A percentile compares a stretch with the other conserved stretches of the same genome.
These are phyloP conservation scores for Moricandia moricandioides DNA, from an alignment of 345 rosid genomes.

Conservation along the genomic window DNA sequence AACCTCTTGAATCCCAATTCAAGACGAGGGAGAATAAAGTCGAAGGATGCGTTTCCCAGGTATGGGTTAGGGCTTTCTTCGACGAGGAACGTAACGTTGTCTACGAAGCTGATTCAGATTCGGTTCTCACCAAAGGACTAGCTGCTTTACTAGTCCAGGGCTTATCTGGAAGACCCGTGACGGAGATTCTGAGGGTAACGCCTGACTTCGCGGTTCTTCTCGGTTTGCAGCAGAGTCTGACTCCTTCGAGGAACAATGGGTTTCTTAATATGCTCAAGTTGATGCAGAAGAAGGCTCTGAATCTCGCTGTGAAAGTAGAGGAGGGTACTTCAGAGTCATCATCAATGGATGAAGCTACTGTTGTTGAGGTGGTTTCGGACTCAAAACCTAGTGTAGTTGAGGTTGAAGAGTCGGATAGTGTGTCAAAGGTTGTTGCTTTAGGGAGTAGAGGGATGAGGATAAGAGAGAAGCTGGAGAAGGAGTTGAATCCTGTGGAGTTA, in stretches of 20 bases:
- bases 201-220: slow-evolving; percentile 78
- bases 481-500: slow-evolving; percentile 61
- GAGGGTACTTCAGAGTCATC: slow-evolving; percentile 27
- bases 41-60: slow-evolving; percentile 91
- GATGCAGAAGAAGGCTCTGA: slow-evolving; percentile 87
- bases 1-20: slow-evolving; percentile 64
- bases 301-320: slow-evolving; percentile 43
- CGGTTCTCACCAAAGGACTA: slow-evolving; percentile 75
- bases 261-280: slow-evolving; percentile 87
- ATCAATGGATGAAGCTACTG: slow-evolving; percentile 11
- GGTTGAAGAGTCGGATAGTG: slow-evolving; percentile 11
- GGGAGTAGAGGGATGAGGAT: slow-evolving; percentile 81
- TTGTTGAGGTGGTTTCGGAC: not conserved
- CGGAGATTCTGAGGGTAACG: slow-evolving; percentile 65
- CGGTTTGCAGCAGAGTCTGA: slow-evolving; percentile 82
- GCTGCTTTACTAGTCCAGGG: slow-evolving; percentile 92
- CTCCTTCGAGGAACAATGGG: slow-evolving; percentile 87
- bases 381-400: not conserved
- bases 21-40: slow-evolving; percentile 83
- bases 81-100: slow-evolving; percentile 59
- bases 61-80: slow-evolving; percentile 89
- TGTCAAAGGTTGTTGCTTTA: slow-evolving; percentile 33
- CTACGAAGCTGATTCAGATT: slow-evolving; percentile 91
- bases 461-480: slow-evolving; percentile 63
- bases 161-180: slow-evolving; percentile 69